Percentiles rank a stretch among this genome's conserved stretches.
These are phyloP conservation scores for Aspergillus leporis DNA, from an alignment of 495 filamentous ascomycete genomes.

Conservation along the genomic window DNA sequence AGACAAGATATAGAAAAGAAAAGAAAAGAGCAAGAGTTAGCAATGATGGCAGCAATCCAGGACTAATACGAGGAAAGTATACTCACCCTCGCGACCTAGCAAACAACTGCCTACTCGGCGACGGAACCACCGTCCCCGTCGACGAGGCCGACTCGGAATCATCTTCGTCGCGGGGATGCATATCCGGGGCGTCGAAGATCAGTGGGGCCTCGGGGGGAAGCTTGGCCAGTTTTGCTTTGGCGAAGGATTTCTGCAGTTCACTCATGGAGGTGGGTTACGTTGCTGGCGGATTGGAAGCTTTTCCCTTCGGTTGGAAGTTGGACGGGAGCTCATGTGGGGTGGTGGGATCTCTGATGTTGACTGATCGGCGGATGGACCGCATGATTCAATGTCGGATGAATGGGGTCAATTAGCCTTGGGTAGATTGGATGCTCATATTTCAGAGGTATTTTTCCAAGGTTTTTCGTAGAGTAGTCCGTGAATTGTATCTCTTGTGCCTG, in stretches of 20 bases:
- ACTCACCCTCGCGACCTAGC: conserved; percentile 63
- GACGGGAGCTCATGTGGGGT: conserved; percentile 4
- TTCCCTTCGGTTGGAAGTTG: background rate
- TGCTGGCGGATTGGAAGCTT: background rate
- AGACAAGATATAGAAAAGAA: background rate
- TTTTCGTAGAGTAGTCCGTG: too few relatives aligned
- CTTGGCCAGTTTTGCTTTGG: conserved; percentile 71
- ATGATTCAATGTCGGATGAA: background rate
- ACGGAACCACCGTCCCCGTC: conserved; percentile 84
- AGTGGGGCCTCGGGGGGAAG: conserved; percentile 58
- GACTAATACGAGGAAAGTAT: conserved; percentile 6
- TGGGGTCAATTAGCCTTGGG: background rate
- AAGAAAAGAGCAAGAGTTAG: conserved; percentile 1
- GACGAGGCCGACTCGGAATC: conserved; percentile 82
- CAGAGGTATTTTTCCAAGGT: too few relatives aligned
- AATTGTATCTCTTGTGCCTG: too few relatives aligned
- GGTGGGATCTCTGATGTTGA: background rate
- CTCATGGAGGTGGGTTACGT: conserved; percentile 61
- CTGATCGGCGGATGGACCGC: background rate
- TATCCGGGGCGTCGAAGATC: conserved; percentile 24
- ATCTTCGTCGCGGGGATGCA: conserved; percentile 34
- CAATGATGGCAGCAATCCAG: background rate
- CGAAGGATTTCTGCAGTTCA: conserved; percentile 80
- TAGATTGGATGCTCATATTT: background rate
- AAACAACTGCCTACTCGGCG: conserved; percentile 70